Conservation (phyloP, 2,329 filamentous ascomycete genomes). For the Colletotrichum sp. region DNA sequence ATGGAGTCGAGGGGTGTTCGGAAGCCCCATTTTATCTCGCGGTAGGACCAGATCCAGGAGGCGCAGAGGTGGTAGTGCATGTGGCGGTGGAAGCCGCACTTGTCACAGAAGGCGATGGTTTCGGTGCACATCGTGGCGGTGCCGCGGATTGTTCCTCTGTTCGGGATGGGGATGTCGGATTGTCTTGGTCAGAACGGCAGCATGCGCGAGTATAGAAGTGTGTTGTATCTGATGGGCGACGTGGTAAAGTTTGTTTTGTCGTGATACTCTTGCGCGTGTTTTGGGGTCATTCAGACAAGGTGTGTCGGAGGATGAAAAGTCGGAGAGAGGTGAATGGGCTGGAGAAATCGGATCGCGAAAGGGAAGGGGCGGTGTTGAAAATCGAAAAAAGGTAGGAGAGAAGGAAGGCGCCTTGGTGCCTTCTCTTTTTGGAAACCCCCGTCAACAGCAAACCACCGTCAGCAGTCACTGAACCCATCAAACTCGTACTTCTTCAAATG, state of each 20-base stretch:
- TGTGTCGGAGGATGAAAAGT: background rate
- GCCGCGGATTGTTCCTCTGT: background rate
- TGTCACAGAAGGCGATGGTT: constrained; percentile 17
- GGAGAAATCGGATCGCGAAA: background rate
- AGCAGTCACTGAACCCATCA: background rate
- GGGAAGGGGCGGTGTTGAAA: background rate
- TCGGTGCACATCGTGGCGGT: constrained; percentile 20
- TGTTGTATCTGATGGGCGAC: background rate
- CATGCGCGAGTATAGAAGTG: background rate
- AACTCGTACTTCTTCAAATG: background rate
- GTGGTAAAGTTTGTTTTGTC: background rate
- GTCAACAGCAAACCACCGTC: background rate
- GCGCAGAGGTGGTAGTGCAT: constrained; percentile 20
- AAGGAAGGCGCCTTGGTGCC: background rate
- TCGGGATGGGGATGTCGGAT: background rate
- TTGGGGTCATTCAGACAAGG: background rate
- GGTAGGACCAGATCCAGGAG: constrained; percentile 1
- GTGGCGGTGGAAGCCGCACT: constrained; percentile 19
- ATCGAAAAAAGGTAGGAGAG: background rate
- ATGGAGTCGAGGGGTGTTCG: background rate
- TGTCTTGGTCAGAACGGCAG: background rate
- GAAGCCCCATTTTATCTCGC: constrained; percentile 8
- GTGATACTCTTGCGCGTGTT: background rate
- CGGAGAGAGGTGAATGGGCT: background rate
- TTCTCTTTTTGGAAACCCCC: background rate